These are phyloP conservation scores for Aureoboletus auriporus DNA, from an alignment of 768 basidiomycete genomes.

Conservation along the genomic window DNA sequence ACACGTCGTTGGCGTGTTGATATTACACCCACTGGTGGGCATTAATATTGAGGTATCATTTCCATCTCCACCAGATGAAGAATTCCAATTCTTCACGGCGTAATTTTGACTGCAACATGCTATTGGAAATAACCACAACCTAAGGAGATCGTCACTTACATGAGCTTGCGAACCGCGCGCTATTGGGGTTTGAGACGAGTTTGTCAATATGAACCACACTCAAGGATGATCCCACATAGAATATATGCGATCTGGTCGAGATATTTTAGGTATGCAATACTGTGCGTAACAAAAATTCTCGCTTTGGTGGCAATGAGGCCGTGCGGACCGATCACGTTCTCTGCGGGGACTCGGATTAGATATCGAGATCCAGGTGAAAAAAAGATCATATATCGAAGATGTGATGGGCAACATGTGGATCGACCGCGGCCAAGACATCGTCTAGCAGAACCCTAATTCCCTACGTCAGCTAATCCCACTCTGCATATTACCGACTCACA, in stretches of 20 bases:
- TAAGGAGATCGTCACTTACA: constrained; percentile 44
- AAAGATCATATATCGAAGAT: constrained; percentile 55
- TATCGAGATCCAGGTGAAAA: not conserved
- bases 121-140: not conserved
- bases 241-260: constrained; percentile 75
- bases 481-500: constrained; percentile 41
- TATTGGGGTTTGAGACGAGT: constrained; percentile 56
- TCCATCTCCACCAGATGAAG: constrained; percentile 35
- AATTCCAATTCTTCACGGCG: constrained; percentile 36
- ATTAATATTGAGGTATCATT: constrained; percentile 44
- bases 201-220: constrained; percentile 63
- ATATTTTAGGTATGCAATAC: constrained; percentile 74
- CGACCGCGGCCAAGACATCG: constrained; percentile 84
- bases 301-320: constrained; percentile 83
- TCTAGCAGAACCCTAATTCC: constrained; percentile 66
- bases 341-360: constrained; percentile 33
- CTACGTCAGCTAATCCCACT: not conserved
- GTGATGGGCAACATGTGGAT: constrained; percentile 85
- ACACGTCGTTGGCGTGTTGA: constrained; percentile 12
- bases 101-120: constrained; percentile 39
- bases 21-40: constrained; percentile 24
- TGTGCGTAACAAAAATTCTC: constrained; percentile 82
- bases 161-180: constrained; percentile 70
- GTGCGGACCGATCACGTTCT: constrained; percentile 81
- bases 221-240: constrained; percentile 80